Evolutionary conservation across 2,329 filamentous ascomycete species (phyloP).

Genomic region (Colletotrichum gloeosporioides): DNA sequence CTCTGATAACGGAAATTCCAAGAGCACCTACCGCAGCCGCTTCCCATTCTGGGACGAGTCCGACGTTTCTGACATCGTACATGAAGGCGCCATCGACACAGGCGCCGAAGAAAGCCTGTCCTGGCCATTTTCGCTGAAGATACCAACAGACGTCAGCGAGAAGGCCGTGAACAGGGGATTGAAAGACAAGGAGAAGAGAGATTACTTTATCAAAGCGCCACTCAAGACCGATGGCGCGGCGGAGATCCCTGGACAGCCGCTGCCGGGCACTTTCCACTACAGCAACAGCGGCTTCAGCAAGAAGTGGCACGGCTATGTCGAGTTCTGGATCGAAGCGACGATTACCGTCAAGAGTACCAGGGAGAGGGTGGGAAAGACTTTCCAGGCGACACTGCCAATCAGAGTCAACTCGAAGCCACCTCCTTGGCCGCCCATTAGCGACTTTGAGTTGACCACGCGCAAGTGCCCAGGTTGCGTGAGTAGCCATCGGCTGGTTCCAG

Average conservation of each 20-base stretch:
- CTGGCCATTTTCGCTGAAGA: background rate
- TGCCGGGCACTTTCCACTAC: slow-evolving; percentile 23
- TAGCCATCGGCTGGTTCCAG: background rate
- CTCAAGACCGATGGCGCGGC: background rate
- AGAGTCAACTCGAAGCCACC: background rate
- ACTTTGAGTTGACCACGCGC: background rate
- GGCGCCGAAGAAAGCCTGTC: background rate
- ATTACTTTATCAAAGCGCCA: background rate
- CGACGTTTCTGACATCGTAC: background rate
- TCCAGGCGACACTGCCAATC: background rate
- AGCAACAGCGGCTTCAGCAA: background rate
- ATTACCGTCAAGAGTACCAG: slow-evolving; percentile 17
- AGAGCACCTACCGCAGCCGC: slow-evolving; percentile 24
- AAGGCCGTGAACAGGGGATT: background rate
- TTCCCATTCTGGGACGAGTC: slow-evolving; percentile 29
- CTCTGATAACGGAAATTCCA: slow-evolving; percentile 6
- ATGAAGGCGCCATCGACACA: background rate
- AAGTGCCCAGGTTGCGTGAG: background rate
- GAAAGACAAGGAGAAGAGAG: background rate
- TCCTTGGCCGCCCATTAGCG: background rate
- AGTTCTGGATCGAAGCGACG: slow-evolving; percentile 38
- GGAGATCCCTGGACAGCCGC: background rate
- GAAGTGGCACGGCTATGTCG: slow-evolving; percentile 30
- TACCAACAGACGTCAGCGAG: background rate
- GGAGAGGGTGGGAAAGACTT: slow-evolving; percentile 25